Evolutionary conservation across 345 rosid genomes (phyloP).

Genomic region (Cardiospermum halicacabum): DNA sequence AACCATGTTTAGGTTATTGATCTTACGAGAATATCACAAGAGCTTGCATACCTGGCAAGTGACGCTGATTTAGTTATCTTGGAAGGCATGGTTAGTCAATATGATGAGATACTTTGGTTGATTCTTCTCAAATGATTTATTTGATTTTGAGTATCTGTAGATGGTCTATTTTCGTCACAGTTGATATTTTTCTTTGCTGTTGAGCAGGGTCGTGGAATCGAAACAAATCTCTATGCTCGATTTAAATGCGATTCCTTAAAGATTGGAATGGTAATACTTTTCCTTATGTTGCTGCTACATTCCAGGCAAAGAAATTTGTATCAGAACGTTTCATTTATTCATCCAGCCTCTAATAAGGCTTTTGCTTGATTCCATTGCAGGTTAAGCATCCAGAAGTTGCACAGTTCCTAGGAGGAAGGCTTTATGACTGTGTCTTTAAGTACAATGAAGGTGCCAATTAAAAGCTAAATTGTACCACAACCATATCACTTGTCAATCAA

Average conservation of each 20-base stretch:
- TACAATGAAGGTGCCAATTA: conserved; percentile 60
- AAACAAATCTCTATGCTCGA: conserved; percentile 95
- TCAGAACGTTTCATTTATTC: not conserved
- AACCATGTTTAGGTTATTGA: conserved; percentile 74
- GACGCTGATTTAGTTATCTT: conserved; percentile 90
- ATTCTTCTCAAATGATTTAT: not conserved
- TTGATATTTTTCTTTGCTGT: conserved; percentile 12
- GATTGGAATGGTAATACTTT: conserved; percentile 79
- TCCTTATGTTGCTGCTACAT: not conserved
- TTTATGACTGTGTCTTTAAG: conserved; percentile 94
- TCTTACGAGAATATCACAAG: conserved; percentile 83
- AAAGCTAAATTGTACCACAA: conserved; percentile 2
- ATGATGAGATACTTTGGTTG: not conserved
- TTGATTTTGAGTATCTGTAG: not conserved
- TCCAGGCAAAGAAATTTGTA: not conserved
- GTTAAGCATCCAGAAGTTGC: conserved; percentile 98
- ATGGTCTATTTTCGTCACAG: no score
- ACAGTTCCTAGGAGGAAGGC: conserved; percentile 95
- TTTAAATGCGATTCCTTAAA: conserved; percentile 96
- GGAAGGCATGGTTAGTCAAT: conserved; percentile 93
- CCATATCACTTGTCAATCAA: not conserved
- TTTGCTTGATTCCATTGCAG: conserved; percentile 30
- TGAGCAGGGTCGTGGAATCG: conserved; percentile 94
- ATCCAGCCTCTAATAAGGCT: not conserved
- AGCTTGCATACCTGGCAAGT: conserved; percentile 72